Conservation (phyloP, 257 asterid species). For the Solanum rostratum region DNA sequence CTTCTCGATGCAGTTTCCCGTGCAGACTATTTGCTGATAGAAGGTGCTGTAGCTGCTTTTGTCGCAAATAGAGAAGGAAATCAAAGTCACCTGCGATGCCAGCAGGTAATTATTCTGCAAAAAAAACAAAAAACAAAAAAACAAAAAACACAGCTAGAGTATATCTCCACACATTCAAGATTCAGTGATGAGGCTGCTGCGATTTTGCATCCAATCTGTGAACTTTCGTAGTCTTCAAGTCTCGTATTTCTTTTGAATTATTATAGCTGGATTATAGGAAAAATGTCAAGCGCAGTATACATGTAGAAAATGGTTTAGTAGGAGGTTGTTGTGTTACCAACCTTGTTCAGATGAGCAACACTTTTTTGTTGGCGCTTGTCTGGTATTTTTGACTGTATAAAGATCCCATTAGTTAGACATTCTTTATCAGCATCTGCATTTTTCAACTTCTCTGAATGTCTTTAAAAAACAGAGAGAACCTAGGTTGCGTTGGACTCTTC, state of each 20-base stretch:
- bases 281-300: neutral
- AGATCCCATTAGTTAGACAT: neutral
- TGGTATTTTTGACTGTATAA: slow-evolving; percentile 2
- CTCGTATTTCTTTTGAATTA: neutral
- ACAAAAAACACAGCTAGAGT: neutral
- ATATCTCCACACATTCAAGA: neutral
- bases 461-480: no score
- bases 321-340: neutral
- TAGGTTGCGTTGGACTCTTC: no score
- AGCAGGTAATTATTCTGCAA: neutral
- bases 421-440: neutral
- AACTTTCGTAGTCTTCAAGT: neutral
- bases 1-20: neutral
- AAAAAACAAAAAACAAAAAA: no score
- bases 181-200: neutral
- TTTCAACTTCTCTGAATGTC: neutral
- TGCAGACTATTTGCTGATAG: neutral
- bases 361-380: slow-evolving; percentile 20
- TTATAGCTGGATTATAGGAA: neutral
- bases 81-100: neutral
- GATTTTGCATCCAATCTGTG: neutral
- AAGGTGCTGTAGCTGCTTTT: neutral
- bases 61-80: neutral
- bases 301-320: neutral
- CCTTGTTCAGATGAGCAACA: slow-evolving; percentile 12